Conservation (phyloP, 257 asterid species). For the Jacaranda copaia region DNA sequence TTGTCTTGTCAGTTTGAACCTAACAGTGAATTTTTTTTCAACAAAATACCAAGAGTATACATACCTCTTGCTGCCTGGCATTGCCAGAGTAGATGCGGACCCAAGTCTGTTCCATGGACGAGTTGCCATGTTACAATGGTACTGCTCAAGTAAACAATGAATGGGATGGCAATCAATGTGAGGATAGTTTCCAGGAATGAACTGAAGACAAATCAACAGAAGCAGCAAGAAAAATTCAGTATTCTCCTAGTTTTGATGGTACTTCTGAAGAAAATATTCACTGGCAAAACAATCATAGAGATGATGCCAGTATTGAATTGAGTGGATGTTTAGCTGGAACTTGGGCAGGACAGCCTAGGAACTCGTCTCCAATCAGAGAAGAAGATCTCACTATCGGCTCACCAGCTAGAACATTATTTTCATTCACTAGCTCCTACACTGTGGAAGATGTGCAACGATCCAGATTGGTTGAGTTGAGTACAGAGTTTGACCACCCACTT, state of each 20-base stretch:
- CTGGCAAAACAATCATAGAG: slow-evolving; percentile 23
- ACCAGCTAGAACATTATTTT: no score
- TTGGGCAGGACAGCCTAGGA: no score
- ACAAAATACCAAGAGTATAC: slow-evolving; percentile 73
- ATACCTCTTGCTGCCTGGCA: slow-evolving; percentile 64
- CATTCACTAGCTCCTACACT: no score
- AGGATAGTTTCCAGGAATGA: slow-evolving; percentile 32
- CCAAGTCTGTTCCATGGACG: slow-evolving; percentile 72
- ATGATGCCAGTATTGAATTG: slow-evolving; percentile 20
- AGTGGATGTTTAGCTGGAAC: slow-evolving; percentile 29
- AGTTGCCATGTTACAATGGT: slow-evolving; percentile 74
- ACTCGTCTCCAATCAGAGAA: no score
- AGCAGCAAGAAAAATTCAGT: slow-evolving; percentile 11
- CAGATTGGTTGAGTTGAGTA: no score
- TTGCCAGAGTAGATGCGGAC: slow-evolving; percentile 54
- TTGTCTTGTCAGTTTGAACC: slow-evolving; percentile 65
- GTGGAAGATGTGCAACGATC: no score
- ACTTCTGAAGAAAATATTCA: slow-evolving; percentile 27
- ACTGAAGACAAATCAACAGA: slow-evolving; percentile 18
- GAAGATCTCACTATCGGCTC: no score
- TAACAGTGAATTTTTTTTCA: slow-evolving; percentile 83
- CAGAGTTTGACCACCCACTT: no score
- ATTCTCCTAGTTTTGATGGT: slow-evolving; percentile 24
- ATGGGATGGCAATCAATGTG: slow-evolving; percentile 28
- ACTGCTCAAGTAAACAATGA: slow-evolving; percentile 49